Evolutionary conservation across 371 early-diverging fungal species (phyloP), one percentile per base, ranked within the genome.

Genomic region (Rhizopus delemar): DNA sequence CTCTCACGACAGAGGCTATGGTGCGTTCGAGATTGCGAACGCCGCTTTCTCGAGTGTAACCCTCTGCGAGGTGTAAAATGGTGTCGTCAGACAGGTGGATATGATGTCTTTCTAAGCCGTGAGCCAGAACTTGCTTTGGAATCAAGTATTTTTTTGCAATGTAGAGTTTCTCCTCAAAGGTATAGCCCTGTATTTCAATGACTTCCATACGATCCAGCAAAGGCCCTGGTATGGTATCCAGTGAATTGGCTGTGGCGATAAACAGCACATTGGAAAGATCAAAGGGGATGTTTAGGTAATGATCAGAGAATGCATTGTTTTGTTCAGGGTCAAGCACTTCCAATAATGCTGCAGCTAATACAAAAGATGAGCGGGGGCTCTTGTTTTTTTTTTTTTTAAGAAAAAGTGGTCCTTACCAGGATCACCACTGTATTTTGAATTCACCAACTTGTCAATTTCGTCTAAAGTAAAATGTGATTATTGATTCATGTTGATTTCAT

Each of bases 311-410:
- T 0, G 83, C 79, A 33, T 68, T 69, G 65, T 94, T 93, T 68
- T 95, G 95, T 57, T 93, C 93, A 2, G 93, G 91, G 60, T 95
- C 95, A 51, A 95, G 68, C 0, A 92, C 90, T 68, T 95, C 95
- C 41, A 95, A 73, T 38, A 95, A 71, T 0, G 93, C 94, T 9
- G 92, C 87, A 4, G 88, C 82, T 70, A 46, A 0, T 22, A 32
- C 2, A 35, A 36, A 31, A 16, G 31, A 22, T 11, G 15, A 28
- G 49, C 8, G 31, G 22, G 31, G 33, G 8, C 22, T 28, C 39
- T 2, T 8, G 38, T 5, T 39, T 9, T 7, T 9, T 39, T 29
- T n/a, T 31, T 11, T 16, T 32, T 38, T 16, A 9, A 28, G 7
- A 9, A 38, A 52, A 33, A 50, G 13, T 3, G 9, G 32, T 7